Evolutionary conservation across 2,329 filamentous ascomycete genomes (phyloP), one percentile per base, ranked within the genome.

Genomic region (Aplosporella prunicola): DNA sequence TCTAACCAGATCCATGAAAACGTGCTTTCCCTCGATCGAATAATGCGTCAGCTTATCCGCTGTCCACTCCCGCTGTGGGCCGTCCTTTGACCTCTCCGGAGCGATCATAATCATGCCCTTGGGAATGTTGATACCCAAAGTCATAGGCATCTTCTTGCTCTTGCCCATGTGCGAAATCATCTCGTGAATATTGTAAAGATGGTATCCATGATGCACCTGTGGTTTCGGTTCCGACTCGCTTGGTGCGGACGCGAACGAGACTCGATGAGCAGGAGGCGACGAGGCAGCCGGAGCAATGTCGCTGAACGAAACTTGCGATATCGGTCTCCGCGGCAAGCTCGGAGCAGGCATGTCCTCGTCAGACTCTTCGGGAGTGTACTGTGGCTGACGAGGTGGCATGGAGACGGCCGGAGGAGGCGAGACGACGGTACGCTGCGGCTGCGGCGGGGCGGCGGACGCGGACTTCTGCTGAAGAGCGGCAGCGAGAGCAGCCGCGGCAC

Each of bases 71-170:
- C 93, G 80, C 42, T 84, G 79, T 3, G 83, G 81, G 2, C 86
- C 88, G 56, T 95, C 86, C 44, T 78, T 73, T 33, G 78, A 71
- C 55, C 82, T 85, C 55, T 93, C 89, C 0, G 89, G 88, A 0
- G 87, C 83, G 50, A 98, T 85, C 61, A 94, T 78, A 48, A 98
- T 93, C 20, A 81, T 76, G 25, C 88, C 88, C 11, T 85, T 93
- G 32, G 81, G 79, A 39, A 91, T 69, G 55, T 96, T 95, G 53
- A 96, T 81, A n/a, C 89, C 89, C 24, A 96, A 62, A 0, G 85
- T 94, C n/a, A 87, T 94, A 1, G 89, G 87, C 84, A 95, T 91
- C 66, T 96, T 96, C 69, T 94, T 94, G 52, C 84, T 82, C 67
- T 93, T 94, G 40, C 89, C 89, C 77, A 94, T 88, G 29, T 91